Evolutionary conservation across 257 asterid genomes (phyloP).

Genomic region (Rubia yunnanensis): DNA sequence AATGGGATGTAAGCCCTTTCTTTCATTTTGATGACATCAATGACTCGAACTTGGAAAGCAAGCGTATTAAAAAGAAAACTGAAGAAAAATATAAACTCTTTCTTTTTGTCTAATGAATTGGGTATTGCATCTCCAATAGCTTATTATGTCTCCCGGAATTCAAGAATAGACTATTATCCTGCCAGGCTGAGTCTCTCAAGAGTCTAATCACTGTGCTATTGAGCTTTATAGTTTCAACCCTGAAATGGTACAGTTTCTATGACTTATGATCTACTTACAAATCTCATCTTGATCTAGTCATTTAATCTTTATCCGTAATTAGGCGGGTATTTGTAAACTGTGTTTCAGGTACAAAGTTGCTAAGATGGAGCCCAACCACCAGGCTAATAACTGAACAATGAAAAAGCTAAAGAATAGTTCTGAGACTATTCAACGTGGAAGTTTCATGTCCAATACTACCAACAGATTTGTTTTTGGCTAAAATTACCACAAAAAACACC

Average conservation of each 20-base stretch:
- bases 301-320: neutral
- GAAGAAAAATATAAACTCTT: no score
- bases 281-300: neutral
- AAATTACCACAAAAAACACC: neutral
- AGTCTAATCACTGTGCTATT: neutral
- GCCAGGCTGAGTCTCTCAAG: neutral
- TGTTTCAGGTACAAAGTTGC: neutral
- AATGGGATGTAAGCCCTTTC: neutral
- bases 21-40: no score
- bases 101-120: neutral
- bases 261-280: neutral
- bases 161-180: neutral
- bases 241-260: no score
- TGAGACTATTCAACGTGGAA: neutral
- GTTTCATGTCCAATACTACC: neutral
- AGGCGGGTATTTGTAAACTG: neutral
- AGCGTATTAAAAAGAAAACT: neutral
- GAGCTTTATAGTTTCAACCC: neutral
- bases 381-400: neutral
- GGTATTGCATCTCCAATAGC: neutral
- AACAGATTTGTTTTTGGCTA: neutral
- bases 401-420: neutral
- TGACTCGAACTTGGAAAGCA: no score
- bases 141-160: neutral
- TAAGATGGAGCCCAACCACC: neutral